Evolutionary conservation across 1,284 basidiomycete genomes (phyloP).

Genomic region (Stygiomarasmius scandens): DNA sequence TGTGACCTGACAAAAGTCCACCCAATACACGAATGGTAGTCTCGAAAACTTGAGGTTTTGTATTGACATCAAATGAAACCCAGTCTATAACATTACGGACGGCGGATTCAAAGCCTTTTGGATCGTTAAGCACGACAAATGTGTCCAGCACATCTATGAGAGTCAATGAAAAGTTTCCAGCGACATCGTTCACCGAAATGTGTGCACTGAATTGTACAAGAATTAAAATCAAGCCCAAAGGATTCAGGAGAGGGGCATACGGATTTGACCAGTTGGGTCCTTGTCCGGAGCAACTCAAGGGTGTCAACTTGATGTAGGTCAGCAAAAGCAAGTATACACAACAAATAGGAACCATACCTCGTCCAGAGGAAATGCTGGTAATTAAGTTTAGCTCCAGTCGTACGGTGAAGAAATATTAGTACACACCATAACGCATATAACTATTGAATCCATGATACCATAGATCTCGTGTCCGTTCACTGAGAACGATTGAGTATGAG

Average conservation of each 20-base stretch:
- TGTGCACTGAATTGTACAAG: constrained; percentile 52
- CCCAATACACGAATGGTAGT: constrained; percentile 89
- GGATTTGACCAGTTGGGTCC: constrained; percentile 81
- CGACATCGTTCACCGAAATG: constrained; percentile 79
- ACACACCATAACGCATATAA: constrained; percentile 78
- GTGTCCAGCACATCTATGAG: constrained; percentile 84
- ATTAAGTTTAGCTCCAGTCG: constrained; percentile 8
- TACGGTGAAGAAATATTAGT: background rate
- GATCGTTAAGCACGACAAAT: constrained; percentile 77
- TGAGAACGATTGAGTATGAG: constrained; percentile 29
- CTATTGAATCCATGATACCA: constrained; percentile 85
- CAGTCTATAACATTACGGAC: constrained; percentile 74
- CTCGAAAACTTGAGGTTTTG: constrained; percentile 91
- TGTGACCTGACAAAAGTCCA: constrained; percentile 84
- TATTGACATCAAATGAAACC: constrained; percentile 87
- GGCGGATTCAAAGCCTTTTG: constrained; percentile 71
- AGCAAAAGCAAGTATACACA: constrained; percentile 13
- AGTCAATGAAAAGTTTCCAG: constrained; percentile 84
- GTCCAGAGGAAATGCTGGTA: constrained; percentile 79
- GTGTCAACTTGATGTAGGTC: constrained; percentile 62
- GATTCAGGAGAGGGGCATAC: constrained; percentile 46
- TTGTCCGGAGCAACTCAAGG: constrained; percentile 82
- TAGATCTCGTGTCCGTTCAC: constrained; percentile 70
- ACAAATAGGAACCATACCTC: constrained; percentile 49
- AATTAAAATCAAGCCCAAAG: constrained; percentile 9